Conservation (phyloP, 805 yeast genomes). For the Lachancea lanzarotensis region DNA sequence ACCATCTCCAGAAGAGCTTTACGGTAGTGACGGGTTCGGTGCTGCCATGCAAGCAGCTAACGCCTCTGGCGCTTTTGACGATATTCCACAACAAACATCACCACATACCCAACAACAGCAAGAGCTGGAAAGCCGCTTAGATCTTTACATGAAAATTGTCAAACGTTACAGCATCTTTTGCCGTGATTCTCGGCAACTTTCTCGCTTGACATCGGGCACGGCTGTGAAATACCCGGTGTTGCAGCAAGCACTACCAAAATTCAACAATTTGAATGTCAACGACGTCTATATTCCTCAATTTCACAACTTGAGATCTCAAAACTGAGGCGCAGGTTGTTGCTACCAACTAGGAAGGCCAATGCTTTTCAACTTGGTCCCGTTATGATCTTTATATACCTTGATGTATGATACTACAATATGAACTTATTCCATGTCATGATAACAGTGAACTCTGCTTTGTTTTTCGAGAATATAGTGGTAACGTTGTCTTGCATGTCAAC, state of each 20-base stretch:
- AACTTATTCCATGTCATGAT: background rate
- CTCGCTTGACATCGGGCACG: conserved; percentile 41
- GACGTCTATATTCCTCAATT: conserved; percentile 40
- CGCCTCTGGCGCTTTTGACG: conserved; percentile 36
- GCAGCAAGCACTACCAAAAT: conserved; percentile 35
- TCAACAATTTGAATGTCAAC: conserved; percentile 33
- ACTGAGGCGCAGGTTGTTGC: background rate
- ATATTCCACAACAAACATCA: conserved; percentile 15
- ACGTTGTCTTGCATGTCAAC: background rate
- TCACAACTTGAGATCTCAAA: conserved; percentile 14
- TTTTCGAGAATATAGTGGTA: background rate
- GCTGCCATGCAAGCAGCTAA: conserved; percentile 36
- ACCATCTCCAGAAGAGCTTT: conserved; percentile 6
- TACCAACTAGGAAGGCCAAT: background rate
- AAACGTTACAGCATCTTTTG: conserved; percentile 44
- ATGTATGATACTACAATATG: background rate
- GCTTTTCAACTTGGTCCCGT: background rate
- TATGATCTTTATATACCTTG: conserved; percentile 1
- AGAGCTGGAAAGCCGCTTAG: conserved; percentile 39
- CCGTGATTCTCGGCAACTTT: conserved; percentile 42
- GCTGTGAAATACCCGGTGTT: conserved; percentile 38
- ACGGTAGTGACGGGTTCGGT: conserved; percentile 23
- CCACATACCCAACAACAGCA: conserved; percentile 9
- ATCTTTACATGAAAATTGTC: conserved; percentile 49
- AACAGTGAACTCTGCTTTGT: background rate